Evolutionary conservation across 768 basidiomycete genomes (phyloP).

Genomic region (Termitomyces sp.): DNA sequence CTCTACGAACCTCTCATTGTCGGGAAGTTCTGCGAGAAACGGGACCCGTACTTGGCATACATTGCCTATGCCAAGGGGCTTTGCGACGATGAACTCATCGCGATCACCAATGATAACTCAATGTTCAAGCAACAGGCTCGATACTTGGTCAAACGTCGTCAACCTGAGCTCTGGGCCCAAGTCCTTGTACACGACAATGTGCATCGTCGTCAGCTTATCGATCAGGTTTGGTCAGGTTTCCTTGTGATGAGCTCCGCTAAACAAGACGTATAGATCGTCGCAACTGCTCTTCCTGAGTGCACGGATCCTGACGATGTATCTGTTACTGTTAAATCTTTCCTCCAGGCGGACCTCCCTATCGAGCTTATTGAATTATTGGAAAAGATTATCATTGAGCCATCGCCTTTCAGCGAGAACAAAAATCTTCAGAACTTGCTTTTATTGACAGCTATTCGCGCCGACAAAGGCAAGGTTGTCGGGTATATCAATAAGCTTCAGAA

Average conservation of each 20-base stretch:
- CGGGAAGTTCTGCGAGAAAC: constrained; percentile 98
- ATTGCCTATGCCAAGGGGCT: constrained; percentile 99
- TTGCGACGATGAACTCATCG: constrained; percentile 96
- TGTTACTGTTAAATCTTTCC: constrained; percentile 96
- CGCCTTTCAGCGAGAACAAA: constrained; percentile 96
- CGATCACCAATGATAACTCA: constrained; percentile 97
- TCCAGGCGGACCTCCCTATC: constrained; percentile 93
- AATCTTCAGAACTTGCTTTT: constrained; percentile 95
- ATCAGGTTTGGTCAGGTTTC: constrained; percentile 55
- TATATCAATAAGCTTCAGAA: constrained; percentile 98
- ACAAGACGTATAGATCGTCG: constrained; percentile 62
- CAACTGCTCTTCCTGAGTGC: constrained; percentile 93
- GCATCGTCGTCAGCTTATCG: constrained; percentile 90
- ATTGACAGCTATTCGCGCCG: constrained; percentile 93
- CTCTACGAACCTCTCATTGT: constrained; percentile 96
- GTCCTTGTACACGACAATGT: constrained; percentile 88
- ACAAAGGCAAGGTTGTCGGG: constrained; percentile 96
- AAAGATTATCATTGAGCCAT: constrained; percentile 97
- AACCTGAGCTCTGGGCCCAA: constrained; percentile 94
- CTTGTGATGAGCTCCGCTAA: neutral
- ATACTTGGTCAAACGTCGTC: constrained; percentile 94
- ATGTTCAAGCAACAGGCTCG: constrained; percentile 99
- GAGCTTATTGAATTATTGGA: constrained; percentile 97
- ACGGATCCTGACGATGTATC: constrained; percentile 99
- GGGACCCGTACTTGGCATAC: constrained; percentile 97